phyloP scores from a whole-genome alignment of 176 grass and related monocot genomes.

The Elymus sibiricus region DNA sequence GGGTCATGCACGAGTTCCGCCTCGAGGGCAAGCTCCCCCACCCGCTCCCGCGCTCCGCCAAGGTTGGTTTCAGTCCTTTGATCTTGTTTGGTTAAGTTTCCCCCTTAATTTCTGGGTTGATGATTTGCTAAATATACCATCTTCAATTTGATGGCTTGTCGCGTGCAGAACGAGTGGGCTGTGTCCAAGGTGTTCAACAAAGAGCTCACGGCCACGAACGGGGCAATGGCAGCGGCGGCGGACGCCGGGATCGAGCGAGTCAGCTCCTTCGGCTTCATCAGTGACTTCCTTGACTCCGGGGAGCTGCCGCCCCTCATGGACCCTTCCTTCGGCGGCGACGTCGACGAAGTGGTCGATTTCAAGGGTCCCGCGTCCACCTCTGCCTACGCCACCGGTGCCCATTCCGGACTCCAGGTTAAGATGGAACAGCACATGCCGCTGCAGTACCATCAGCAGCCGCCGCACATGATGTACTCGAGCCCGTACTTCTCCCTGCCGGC shows the following conservation, averaged over 20 bases:
- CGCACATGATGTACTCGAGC: slow-evolving; percentile 28
- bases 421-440: slow-evolving; percentile 28
- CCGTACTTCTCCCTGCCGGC: slow-evolving; percentile 40
- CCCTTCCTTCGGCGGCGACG: slow-evolving; percentile 20
- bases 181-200: slow-evolving; percentile 91
- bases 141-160: neutral
- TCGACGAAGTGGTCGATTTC: slow-evolving; percentile 28
- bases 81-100: neutral
- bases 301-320: slow-evolving; percentile 66
- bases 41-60: slow-evolving; percentile 51
- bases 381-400: neutral
- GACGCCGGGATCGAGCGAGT: slow-evolving; percentile 39
- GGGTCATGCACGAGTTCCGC: slow-evolving; percentile 97
- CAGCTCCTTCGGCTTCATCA: slow-evolving; percentile 30
- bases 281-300: slow-evolving; percentile 48
- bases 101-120: neutral
- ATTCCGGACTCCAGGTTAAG: slow-evolving; percentile 22
- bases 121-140: neutral
- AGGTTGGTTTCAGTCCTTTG: slow-evolving; percentile 38
- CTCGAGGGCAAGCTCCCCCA: slow-evolving; percentile 63
- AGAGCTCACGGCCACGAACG: slow-evolving; percentile 30
- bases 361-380: slow-evolving; percentile 37
- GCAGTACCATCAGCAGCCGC: slow-evolving; percentile 22
- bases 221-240: slow-evolving; percentile 19
- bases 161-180: slow-evolving; percentile 79